phyloP scores from a whole-genome alignment of 1,139 yeast species.

The Diutina mesorugosa region DNA sequence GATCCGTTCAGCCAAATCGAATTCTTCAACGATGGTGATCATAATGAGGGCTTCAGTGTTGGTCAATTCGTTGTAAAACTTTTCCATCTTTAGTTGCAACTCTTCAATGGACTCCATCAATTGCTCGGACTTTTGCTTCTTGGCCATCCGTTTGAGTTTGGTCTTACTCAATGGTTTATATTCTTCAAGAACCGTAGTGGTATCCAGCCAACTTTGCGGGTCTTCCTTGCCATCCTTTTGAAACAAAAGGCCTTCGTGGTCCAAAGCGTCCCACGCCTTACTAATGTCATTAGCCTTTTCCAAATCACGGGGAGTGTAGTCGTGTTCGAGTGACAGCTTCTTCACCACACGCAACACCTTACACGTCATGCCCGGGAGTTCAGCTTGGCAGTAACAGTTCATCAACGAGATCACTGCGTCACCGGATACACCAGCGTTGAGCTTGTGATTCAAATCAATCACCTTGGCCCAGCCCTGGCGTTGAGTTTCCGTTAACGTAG shows the following conservation, averaged over 20 bases:
- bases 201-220: conserved; percentile 5
- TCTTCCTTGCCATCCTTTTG: conserved; percentile 8
- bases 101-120: conserved; percentile 8
- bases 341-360: conserved; percentile 22
- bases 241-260: conserved; percentile 15
- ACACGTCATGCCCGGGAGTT: conserved; percentile 19
- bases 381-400: conserved; percentile 19
- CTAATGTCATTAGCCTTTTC: conserved; percentile 3
- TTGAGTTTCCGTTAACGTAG: conserved; percentile 14
- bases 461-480: conserved; percentile 23
- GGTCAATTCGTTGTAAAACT: conserved; percentile 19
- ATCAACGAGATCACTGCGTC: conserved; percentile 22
- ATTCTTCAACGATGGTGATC: conserved; percentile 20
- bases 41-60: conserved; percentile 30
- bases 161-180: background rate
- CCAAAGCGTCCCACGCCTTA: conserved; percentile 18
- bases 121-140: conserved; percentile 19
- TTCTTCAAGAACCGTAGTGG: conserved; percentile 3
- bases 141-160: conserved; percentile 15
- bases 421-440: conserved; percentile 25
- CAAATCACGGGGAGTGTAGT: conserved; percentile 1
- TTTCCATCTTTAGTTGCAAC: conserved; percentile 5
- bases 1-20: conserved; percentile 18
- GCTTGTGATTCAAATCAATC: conserved; percentile 18
- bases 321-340: conserved; percentile 3